Conservation (phyloP, 176 grass and related monocot species). For the Aegilops bicornis region DNA sequence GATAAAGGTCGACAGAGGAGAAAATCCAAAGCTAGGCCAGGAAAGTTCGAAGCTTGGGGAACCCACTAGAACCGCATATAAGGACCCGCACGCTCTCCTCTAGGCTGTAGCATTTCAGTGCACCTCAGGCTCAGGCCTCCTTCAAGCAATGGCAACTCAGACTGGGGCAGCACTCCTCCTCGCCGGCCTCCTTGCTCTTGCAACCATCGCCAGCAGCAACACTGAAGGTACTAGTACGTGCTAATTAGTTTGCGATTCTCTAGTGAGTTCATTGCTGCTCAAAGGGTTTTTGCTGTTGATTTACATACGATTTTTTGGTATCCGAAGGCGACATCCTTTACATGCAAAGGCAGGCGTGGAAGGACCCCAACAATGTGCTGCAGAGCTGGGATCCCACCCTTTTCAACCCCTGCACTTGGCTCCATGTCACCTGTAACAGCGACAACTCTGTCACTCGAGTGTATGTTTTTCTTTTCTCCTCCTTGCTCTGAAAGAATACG, state of each 20-base stretch:
- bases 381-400: slow-evolving; percentile 49
- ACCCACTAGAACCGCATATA: no score
- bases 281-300: not conserved
- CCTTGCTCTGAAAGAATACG: no score
- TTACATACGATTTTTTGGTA: not conserved
- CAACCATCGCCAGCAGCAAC: no score
- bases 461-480: no score
- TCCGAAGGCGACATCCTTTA: not conserved
- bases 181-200: no score
- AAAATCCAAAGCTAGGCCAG: not conserved
- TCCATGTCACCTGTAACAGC: slow-evolving; percentile 25
- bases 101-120: no score
- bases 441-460: not conserved
- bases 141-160: no score
- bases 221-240: slow-evolving; percentile 15
- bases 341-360: not conserved
- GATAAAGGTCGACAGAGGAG: not conserved
- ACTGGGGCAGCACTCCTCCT: no score
- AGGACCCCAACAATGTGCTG: slow-evolving; percentile 37
- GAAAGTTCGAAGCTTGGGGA: not conserved
- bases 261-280: not conserved
- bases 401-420: slow-evolving; percentile 46
- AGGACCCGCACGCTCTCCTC: no score
- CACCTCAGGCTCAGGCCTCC: no score
- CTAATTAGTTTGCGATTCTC: not conserved